Evolutionary conservation across 148 eudicot species (phyloP).

Genomic region (Spergularia marina): DNA sequence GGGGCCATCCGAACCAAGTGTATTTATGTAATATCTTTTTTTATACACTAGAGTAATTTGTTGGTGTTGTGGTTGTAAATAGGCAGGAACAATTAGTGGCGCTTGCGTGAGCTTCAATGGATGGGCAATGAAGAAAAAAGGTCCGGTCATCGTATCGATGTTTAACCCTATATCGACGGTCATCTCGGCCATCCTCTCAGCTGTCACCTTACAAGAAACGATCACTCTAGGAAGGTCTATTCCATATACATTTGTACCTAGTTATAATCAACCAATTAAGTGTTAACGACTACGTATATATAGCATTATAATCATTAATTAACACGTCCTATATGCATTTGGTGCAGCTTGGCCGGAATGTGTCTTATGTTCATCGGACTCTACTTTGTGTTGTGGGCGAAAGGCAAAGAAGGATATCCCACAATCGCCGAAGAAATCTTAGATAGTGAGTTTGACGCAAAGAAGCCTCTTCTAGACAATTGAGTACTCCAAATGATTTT

Average conservation of each 20-base stretch:
- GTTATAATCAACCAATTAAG: neutral
- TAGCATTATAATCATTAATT: neutral
- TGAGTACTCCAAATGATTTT: no score
- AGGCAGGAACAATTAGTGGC: constrained; percentile 57
- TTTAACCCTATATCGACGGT: constrained; percentile 68
- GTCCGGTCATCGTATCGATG: constrained; percentile 72
- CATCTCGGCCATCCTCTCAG: constrained; percentile 46
- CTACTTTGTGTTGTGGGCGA: constrained; percentile 75
- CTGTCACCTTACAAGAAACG: constrained; percentile 37
- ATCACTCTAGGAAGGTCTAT: constrained; percentile 54
- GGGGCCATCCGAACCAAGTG: no score
- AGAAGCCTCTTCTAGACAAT: constrained; percentile 33
- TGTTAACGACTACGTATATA: neutral
- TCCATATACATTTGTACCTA: neutral
- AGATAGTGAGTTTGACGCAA: constrained; percentile 20
- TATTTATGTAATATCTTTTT: neutral
- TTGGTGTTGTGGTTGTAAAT: neutral
- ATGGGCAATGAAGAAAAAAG: constrained; percentile 82
- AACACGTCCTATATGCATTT: neutral
- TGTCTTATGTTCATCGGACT: constrained; percentile 68
- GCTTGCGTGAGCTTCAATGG: constrained; percentile 62
- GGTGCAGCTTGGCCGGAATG: constrained; percentile 58
- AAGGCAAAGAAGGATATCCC: constrained; percentile 47
- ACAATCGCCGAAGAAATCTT: neutral
- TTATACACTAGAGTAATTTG: neutral